phyloP scores from a whole-genome alignment of 257 asterid genomes.

The Solanum gandarillasii region DNA sequence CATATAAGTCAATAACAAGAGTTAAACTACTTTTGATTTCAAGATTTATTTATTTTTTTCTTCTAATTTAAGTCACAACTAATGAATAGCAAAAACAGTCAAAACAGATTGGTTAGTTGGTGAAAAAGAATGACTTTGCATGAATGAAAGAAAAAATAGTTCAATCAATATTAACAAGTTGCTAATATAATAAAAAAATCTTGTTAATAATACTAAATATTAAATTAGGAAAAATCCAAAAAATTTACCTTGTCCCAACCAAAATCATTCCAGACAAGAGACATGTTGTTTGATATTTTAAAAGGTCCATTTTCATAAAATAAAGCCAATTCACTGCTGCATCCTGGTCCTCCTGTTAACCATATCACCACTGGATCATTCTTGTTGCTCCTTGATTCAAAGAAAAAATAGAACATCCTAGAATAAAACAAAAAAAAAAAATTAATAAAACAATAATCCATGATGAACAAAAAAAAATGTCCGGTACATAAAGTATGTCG shows the following conservation, averaged over 20 bases:
- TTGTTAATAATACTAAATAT: not conserved
- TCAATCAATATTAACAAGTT: not conserved
- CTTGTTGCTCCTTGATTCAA: conserved; percentile 46
- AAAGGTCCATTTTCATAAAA: conserved; percentile 82
- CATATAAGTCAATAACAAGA: not conserved
- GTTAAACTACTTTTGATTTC: not conserved
- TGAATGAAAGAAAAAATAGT: not conserved
- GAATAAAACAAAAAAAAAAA: conserved; percentile 8
- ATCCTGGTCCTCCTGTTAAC: conserved; percentile 90
- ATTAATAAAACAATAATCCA: not conserved
- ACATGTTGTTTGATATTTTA: conserved; percentile 26
- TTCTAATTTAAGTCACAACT: not conserved
- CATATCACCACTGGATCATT: conserved; percentile 61
- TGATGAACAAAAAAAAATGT: not conserved
- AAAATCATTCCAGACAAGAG: conserved; percentile 62
- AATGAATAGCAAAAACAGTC: not conserved
- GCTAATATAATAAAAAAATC: not conserved
- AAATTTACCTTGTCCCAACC: conserved; percentile 75
- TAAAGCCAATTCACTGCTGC: conserved; percentile 66
- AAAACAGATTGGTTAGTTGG: not conserved
- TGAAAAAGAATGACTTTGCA: not conserved
- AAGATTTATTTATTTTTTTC: no score
- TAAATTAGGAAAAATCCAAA: not conserved
- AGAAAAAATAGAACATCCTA: conserved; percentile 84
- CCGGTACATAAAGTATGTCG: not conserved